These are phyloP conservation scores for Candida sanyaensis DNA, from an alignment of 1,139 yeast genomes.

Conservation along the genomic window DNA sequence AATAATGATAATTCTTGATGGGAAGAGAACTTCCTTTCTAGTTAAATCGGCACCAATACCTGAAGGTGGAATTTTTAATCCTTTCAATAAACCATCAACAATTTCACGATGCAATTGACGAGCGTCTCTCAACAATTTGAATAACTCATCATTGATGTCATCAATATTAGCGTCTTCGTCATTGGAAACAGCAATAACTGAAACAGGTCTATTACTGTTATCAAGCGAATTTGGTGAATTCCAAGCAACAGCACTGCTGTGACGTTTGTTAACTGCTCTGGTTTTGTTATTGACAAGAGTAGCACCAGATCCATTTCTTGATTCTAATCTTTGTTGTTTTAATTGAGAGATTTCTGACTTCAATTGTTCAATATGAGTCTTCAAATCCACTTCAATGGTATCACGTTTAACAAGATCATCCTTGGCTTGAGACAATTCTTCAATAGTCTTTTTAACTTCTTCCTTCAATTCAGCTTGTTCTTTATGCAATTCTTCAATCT, in stretches of 20 bases:
- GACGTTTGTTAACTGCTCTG: constrained; percentile 40
- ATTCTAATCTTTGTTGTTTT: constrained; percentile 28
- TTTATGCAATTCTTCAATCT: constrained; percentile 62
- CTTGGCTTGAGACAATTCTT: constrained; percentile 64
- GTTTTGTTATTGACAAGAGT: constrained; percentile 27
- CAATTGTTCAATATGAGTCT: constrained; percentile 67
- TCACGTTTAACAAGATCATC: constrained; percentile 63
- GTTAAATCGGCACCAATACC: constrained; percentile 82
- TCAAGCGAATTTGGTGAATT: constrained; percentile 34
- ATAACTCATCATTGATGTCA: constrained; percentile 73
- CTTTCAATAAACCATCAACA: constrained; percentile 83
- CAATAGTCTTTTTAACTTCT: constrained; percentile 62
- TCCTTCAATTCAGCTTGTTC: constrained; percentile 66
- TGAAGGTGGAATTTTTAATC: constrained; percentile 85
- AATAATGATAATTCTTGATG: constrained; percentile 91
- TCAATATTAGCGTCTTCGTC: constrained; percentile 61
- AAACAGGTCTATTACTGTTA: constrained; percentile 52
- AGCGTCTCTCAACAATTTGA: constrained; percentile 75
- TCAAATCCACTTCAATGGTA: constrained; percentile 68
- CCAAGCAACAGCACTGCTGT: constrained; percentile 44
- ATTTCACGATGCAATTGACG: constrained; percentile 80
- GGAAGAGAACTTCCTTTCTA: constrained; percentile 91
- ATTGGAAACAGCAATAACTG: constrained; percentile 58
- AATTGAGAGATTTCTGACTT: constrained; percentile 63
- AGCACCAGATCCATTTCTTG: constrained; percentile 9